phyloP scores from a whole-genome alignment of 1,139 yeast genomes.

The Magnusiomyces sp. region DNA sequence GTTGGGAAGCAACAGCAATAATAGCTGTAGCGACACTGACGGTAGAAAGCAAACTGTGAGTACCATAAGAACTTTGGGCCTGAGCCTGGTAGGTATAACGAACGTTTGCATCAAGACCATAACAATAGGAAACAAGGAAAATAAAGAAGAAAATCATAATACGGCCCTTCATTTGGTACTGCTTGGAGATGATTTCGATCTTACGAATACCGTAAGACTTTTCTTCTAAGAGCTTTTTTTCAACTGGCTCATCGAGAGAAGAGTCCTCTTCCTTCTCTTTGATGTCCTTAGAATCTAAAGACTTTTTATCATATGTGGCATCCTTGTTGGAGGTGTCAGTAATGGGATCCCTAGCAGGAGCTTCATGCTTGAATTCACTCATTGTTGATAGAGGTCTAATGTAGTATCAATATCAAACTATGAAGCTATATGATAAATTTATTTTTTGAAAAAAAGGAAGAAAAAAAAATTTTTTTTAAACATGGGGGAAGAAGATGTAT shows the following conservation, averaged over 20 bases:
- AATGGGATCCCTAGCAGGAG: no score
- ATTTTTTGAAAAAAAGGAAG: no score
- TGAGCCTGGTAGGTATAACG: constrained; percentile 43
- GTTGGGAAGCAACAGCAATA: constrained; percentile 65
- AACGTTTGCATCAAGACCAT: constrained; percentile 54
- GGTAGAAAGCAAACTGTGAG: constrained; percentile 57
- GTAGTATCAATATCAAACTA: no score
- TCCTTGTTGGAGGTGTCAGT: no score
- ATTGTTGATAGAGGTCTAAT: no score
- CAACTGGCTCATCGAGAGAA: not conserved
- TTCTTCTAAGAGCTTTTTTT: not conserved
- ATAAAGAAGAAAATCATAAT: constrained; percentile 41
- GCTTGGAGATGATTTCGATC: constrained; percentile 31
- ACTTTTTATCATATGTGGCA: no score
- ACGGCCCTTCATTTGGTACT: constrained; percentile 31
- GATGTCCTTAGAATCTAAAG: no score
- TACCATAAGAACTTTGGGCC: constrained; percentile 49
- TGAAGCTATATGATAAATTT: no score
- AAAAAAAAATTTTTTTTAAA: no score
- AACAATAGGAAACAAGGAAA: constrained; percentile 55
- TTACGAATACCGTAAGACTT: constrained; percentile 30
- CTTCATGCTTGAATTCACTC: no score
- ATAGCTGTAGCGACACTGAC: constrained; percentile 53
- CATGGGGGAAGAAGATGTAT: no score
- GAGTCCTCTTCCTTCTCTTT: no score